A percentile compares a stretch with the other conserved stretches of the same genome.
Conservation (phyloP, 2,329 filamentous ascomycete genomes). For the Ploettnerulaceae sp. region DNA sequence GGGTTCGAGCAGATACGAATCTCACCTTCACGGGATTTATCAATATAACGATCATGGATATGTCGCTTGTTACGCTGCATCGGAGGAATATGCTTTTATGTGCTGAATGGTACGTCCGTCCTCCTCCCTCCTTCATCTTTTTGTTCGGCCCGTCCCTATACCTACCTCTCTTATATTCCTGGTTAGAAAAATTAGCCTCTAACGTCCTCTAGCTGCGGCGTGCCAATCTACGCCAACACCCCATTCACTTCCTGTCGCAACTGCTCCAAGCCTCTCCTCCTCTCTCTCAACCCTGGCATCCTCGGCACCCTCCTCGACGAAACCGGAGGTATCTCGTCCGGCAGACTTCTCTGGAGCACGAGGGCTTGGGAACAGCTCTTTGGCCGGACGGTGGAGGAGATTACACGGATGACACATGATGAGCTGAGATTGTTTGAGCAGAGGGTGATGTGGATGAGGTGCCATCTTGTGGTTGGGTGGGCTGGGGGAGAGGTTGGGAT, state of each 20-base stretch:
- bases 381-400: constrained; percentile 39
- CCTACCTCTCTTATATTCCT: not conserved
- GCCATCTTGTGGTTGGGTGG: constrained; percentile 54
- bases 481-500: constrained; percentile 47
- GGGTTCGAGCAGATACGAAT: constrained; percentile 33
- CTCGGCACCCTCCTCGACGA: constrained; percentile 46
- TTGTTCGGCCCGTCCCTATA: not conserved
- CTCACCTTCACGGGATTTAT: constrained; percentile 39
- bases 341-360: constrained; percentile 50
- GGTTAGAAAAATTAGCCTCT: constrained; percentile 5
- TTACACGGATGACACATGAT: constrained; percentile 36
- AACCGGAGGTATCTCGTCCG: constrained; percentile 46
- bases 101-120: constrained; percentile 38
- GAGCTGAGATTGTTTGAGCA: constrained; percentile 47
- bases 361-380: constrained; percentile 49
- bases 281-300: constrained; percentile 39
- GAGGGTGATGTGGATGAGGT: constrained; percentile 45
- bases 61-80: constrained; percentile 27
- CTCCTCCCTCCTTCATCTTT: not conserved
- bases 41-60: constrained; percentile 29
- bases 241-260: constrained; percentile 36
- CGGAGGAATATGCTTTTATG: constrained; percentile 37
- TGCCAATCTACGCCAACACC: constrained; percentile 49
- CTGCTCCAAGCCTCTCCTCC: constrained; percentile 32
- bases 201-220: constrained; percentile 42